Evolutionary conservation across 2,329 filamentous ascomycete genomes (phyloP), one percentile per base, ranked within the genome.

Genomic region (Fusarium domesticum): DNA sequence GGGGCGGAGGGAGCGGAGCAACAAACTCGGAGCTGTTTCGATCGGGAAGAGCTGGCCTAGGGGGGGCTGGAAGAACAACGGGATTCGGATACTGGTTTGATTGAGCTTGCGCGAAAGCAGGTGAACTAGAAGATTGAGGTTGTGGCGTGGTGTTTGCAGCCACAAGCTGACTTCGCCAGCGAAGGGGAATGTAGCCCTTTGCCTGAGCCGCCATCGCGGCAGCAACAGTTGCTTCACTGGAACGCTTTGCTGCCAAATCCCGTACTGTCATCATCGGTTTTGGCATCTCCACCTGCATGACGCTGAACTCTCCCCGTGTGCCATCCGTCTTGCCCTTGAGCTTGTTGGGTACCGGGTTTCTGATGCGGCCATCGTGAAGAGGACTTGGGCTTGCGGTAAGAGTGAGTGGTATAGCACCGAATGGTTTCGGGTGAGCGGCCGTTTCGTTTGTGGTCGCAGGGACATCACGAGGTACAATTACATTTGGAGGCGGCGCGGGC

Each of bases 331-430:
- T 78, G 47, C 78, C 77, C 58, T 83, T 80, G 42, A 84, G 67
- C 60, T 82, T 83, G 62, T 74, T 80, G 5, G 81, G 80, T 2
- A 84, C 73, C 2, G 80, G 77, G 48, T 82, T 81, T 44, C 76
- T 64, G 37, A 66, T 58, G 23, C 64, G 63, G 25, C 63, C 64
- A 49, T 69, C 64, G 18, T 55, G 45, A 45, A 49, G 45, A 42
- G 47, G 46, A 41, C 55, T 57, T n/a, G 45, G 41, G 23, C 38
- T 43, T 8, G 18, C 19, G 10, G 37, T 32, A 7, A n/a, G 40
- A 23, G 12, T 23, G 16, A n/a, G n/a, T n/a, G n/a, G n/a, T n/a
- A n/a, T n/a, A n/a, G n/a, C n/a, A n/a, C n/a, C n/a, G 23, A 12
- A 28, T 28, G 4, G 23, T 28, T 28, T 28, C 14, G 23, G 14